Percentiles rank a stretch among this genome's conserved stretches.
Conservation (phyloP, 441 rosid species). For the Gossypium gossypioides region DNA sequence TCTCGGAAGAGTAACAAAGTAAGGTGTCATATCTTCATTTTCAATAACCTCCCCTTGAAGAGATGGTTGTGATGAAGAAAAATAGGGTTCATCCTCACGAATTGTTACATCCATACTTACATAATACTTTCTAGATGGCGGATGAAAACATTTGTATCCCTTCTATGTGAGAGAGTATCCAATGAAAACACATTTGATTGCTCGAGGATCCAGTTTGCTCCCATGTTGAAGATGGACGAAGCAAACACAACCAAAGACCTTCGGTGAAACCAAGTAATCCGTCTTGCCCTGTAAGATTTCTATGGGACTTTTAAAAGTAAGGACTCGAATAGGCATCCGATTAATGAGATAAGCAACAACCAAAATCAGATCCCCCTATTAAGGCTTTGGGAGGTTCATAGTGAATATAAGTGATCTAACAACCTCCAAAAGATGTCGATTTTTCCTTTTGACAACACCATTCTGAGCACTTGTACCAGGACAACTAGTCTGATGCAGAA, state of each 20-base stretch:
- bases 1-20: no score
- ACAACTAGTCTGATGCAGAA: neutral
- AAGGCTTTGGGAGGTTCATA: neutral
- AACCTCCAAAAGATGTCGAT: neutral
- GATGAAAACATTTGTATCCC: neutral
- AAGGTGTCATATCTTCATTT: no score
- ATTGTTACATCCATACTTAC: no score
- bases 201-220: neutral
- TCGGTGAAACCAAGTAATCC: neutral
- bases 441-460: neutral
- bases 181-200: neutral
- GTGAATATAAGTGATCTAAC: neutral
- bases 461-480: neutral
- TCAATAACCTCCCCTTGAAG: no score
- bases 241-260: neutral
- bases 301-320: neutral
- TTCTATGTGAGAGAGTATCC: neutral
- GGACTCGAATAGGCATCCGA: neutral
- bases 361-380: neutral
- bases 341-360: neutral
- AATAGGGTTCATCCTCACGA: no score
- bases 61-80: no score
- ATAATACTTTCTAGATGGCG: neutral
- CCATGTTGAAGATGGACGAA: neutral
- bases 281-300: neutral